Evolutionary conservation across 1,139 yeast genomes (phyloP), one percentile per base, ranked within the genome.

Genomic region (Yamadazyma taylorii): DNA sequence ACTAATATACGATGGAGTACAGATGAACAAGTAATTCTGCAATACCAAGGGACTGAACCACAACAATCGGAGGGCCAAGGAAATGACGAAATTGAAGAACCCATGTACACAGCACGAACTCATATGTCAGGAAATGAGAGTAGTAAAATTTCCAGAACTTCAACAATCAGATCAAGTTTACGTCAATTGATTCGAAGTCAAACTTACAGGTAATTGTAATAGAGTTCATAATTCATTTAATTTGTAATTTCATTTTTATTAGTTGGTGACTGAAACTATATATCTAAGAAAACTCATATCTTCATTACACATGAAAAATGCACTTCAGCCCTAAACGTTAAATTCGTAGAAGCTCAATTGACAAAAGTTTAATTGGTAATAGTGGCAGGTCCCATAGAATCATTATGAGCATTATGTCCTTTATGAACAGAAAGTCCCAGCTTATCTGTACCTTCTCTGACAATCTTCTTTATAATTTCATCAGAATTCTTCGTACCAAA

Each of bases 401-500:
- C 76, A 40, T 71, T 72, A 15, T 55, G 63, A 23, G 63, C 46
- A 17, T 46, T 38, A 33, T 47, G 45, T 10, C 55, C 56, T 19
- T 43, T 50, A 9, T 42, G 39, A 17, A 61, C 37, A 1, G 49
- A 43, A 4, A 58, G 47, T 23, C 53, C 46, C 29, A 62, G 64
- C 52, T 75, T 73, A 40, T 72, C 65, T 12, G 66, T 56, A 35
- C 95, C 95, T 15, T 75, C 66, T 31, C 60, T 61, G 44, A 85
- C 55, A 37, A 85, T 83, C 42, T 60, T 55, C 45, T 72, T 73
- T 40, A 85, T 71, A 21, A 75, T 70, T 32, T 70, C 75, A 45
- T 78, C 83, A 3, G 53, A 51, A 31, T 60, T 61, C 37, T 64
- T 54, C 11, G 73, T 66, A 28, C 88, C 89, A 49, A 86, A 86